Conservation (phyloP, 108 stramenopile genomes). For the Skeletonema menzelii region DNA sequence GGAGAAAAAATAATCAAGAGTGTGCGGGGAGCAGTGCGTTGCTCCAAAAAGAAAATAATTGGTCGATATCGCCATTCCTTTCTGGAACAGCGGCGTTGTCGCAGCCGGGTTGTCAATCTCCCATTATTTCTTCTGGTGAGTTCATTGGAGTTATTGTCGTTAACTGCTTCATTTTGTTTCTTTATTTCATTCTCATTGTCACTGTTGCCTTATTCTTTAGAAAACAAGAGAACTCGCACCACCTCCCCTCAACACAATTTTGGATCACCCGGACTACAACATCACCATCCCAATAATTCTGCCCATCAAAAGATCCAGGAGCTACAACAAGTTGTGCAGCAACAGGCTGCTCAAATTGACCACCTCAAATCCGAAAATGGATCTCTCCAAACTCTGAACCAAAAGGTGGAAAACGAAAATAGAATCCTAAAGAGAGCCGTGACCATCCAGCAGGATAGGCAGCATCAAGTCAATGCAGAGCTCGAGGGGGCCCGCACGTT, state of each 20-base stretch:
- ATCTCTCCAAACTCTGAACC: slow-evolving; percentile 52
- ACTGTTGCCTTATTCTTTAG: background rate
- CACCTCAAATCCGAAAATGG: slow-evolving; percentile 66
- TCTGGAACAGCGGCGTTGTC: background rate
- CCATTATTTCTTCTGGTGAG: slow-evolving; percentile 7
- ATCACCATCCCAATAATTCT: background rate
- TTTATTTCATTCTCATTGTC: background rate
- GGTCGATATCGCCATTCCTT: slow-evolving; percentile 18
- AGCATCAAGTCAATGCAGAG: slow-evolving; percentile 63
- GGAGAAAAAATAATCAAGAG: slow-evolving; percentile 55
- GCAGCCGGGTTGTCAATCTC: slow-evolving; percentile 6
- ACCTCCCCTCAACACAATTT: background rate
- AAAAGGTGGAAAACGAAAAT: slow-evolving; percentile 71
- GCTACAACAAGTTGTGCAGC: slow-evolving; percentile 54
- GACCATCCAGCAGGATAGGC: slow-evolving; percentile 82
- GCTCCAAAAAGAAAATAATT: slow-evolving; percentile 7
- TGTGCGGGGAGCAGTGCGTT: background rate
- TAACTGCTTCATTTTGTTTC: background rate
- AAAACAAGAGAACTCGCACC: slow-evolving; percentile 2
- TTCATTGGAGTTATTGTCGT: background rate
- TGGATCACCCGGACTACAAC: slow-evolving; percentile 5
- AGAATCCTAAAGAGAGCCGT: slow-evolving; percentile 76
- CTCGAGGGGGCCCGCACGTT: slow-evolving; percentile 64
- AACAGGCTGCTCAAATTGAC: slow-evolving; percentile 67
- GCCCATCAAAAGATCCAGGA: slow-evolving; percentile 38